Base-by-base conservation (phyloP, 805 yeast genomes). In the Yarrowia deformans region DNA sequence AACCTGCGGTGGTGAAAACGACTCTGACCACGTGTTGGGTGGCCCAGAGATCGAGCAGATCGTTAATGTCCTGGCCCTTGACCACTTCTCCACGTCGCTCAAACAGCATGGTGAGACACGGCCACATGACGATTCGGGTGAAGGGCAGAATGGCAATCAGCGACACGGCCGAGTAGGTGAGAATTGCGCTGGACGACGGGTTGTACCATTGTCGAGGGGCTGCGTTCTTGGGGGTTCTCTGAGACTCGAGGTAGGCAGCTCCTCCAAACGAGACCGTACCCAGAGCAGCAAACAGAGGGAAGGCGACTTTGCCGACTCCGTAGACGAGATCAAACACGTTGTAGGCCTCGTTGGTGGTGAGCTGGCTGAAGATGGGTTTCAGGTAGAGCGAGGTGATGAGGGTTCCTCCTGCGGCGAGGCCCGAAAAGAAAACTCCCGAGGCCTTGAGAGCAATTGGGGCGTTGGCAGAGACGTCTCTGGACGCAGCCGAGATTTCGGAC, bases 351-450 rank as follows among this genome's bases (percentile, higher is more conserved):
- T 60, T 60, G 16, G 66, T 60, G 34, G 42, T 16, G 32, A 60
- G 9, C 10, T 45, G 45, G 14, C 23, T 23, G 19, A 43, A 45
- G n/a, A 60, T 34, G 39, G 66, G 66, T 8, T 10, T 48, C 5
- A 60, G 19, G 10, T 60, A 60, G 7, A 60, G 42, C 6, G 52
- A 13, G 9, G 66, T 60, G 29, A 60, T 34, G 46, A 60, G 66
- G 10, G 66, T 60, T 18, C 66, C 66, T 60, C 66, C 66, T 13
- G 66, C 66, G 0, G 66, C 66, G 13, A 60, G 66, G 8, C 66
- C 66, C 2, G 66, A 60, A 34, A 60, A 60, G 37, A 60, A 43
- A 34, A 60, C 40, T 18, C 66, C 66, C 3, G 66, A 32, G 52
- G 19, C 32, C 19, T 60, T 60, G 42, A 60, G 66, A 6, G 43